Percentiles rank a stretch among this genome's conserved stretches.
Evolutionary conservation across 1,284 basidiomycete genomes (phyloP).

Genomic region (Vanrija sp.): DNA sequence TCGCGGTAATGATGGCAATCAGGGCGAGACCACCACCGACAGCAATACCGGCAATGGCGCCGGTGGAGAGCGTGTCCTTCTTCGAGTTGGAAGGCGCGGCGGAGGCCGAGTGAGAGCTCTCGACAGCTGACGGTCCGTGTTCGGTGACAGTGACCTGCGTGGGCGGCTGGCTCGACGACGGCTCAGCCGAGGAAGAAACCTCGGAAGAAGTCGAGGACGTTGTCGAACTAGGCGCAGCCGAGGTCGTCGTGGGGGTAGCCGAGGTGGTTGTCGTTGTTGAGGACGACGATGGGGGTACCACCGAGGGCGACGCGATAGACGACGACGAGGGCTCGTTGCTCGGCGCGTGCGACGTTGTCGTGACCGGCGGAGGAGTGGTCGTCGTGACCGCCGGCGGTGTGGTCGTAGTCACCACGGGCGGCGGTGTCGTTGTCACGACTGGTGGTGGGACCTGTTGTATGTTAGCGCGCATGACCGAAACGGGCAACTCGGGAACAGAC

Average conservation of each 20-base stretch:
- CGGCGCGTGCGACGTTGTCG: not conserved
- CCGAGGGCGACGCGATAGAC: not conserved
- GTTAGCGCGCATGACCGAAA: not conserved
- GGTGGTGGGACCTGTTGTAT: not conserved
- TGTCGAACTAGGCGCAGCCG: not conserved
- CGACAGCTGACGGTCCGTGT: not conserved
- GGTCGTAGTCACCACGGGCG: not conserved
- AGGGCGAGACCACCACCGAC: slow-evolving; percentile 42
- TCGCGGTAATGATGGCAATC: slow-evolving; percentile 30
- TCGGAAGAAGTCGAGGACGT: not conserved
- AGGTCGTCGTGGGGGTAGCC: not conserved
- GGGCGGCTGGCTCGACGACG: not conserved
- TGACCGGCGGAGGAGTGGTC: not conserved
- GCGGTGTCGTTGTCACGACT: not conserved
- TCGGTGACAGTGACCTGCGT: not conserved
- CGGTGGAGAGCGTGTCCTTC: slow-evolving; percentile 27
- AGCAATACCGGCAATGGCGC: slow-evolving; percentile 46
- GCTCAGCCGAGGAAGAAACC: not conserved
- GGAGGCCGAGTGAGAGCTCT: not conserved
- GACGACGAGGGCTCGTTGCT: not conserved
- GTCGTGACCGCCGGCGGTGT: not conserved
- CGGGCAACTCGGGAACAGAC: not conserved
- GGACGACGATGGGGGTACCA: not conserved
- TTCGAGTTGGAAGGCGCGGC: not conserved
- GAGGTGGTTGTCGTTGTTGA: not conserved